Base-by-base conservation (phyloP, 345 rosid genomes). In the Theobroma cacao region DNA sequence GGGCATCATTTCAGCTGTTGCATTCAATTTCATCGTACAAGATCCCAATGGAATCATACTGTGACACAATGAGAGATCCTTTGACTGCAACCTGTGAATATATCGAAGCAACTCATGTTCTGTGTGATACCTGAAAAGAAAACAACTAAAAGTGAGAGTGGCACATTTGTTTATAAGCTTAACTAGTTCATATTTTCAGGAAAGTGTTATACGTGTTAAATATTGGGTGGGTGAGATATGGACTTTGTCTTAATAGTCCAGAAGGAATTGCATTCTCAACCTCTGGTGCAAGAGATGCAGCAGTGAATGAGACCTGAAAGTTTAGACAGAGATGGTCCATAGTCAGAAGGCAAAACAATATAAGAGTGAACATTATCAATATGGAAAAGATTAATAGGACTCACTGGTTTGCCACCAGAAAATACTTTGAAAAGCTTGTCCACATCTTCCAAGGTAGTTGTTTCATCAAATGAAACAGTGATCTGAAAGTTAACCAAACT, bases 41-140 rank as follows among this genome's bases (percentile, higher is more conserved):
- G 99, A 96, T 78, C 99, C 98, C 87, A 96, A 79, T 5, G 99
- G 98, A 86, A 96, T 96, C 99, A 96, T 96, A 83, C 98, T 92
- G 83, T 96, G 99, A 91, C 99, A 96, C 80, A 92, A 82, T 56
- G 99, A 96, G 72, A 96, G 94, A 90, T 96, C 99, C 85, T 91
- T 94, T 40, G 95, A 88, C 84, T 90, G 91, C 73, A 96, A 84
- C 86, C 79, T 86, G 81, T 94, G 88, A 62, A 93, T 86, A 84
- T 91, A 93, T 64, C 99, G 88, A 62, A 96, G 98, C 84, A 96
- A 77, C 82, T 96, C 99, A 64, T 96, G 99, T 88, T 96, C 98
- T 0, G 98, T 91, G 76, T 94, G 98, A 84, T 88, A 91, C 91
- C 98, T 92, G 81, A 66, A 24, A 69, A 59, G 47, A 64, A 71